Evolutionary conservation across 805 yeast genomes (phyloP).

Genomic region (Wickerhamomyces kurtzmanii): DNA sequence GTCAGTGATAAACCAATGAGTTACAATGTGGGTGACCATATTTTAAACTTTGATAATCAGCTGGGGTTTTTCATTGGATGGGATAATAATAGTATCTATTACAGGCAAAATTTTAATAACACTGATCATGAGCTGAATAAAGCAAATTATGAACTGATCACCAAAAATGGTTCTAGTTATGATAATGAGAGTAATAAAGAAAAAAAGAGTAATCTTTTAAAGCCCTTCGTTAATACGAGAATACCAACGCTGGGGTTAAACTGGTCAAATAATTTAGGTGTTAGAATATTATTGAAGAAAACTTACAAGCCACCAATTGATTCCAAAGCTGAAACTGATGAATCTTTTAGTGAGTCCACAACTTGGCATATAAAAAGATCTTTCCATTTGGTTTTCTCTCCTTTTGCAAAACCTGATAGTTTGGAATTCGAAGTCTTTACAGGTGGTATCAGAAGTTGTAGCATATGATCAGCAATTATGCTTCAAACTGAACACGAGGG

Average conservation of each 20-base stretch:
- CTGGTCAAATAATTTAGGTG: constrained; percentile 43
- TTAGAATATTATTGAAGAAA: constrained; percentile 36
- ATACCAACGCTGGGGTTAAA: constrained; percentile 46
- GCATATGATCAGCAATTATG: too few species aligned
- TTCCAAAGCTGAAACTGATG: constrained; percentile 20
- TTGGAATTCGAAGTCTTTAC: constrained; percentile 16
- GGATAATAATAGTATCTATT: constrained; percentile 34
- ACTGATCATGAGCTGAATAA: constrained; percentile 7
- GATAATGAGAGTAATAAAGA: constrained; percentile 4
- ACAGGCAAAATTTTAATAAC: constrained; percentile 17
- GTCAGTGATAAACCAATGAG: constrained; percentile 51
- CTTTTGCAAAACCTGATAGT: constrained; percentile 14
- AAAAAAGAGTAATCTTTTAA: constrained; percentile 11
- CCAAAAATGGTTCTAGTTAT: background rate
- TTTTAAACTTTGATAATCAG: constrained; percentile 48
- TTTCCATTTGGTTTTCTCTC: constrained; percentile 31
- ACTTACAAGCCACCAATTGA: constrained; percentile 27
- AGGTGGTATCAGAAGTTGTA: constrained; percentile 11
- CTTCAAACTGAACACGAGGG: too few species aligned
- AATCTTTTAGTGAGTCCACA: constrained; percentile 20
- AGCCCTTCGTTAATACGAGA: constrained; percentile 21
- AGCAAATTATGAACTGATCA: background rate
- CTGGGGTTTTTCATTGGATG: constrained; percentile 70
- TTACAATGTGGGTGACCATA: constrained; percentile 9
- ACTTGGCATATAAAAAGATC: constrained; percentile 19